phyloP scores from a whole-genome alignment of 192 early-diverging fungal genomes.

The Coemansia sp. region DNA sequence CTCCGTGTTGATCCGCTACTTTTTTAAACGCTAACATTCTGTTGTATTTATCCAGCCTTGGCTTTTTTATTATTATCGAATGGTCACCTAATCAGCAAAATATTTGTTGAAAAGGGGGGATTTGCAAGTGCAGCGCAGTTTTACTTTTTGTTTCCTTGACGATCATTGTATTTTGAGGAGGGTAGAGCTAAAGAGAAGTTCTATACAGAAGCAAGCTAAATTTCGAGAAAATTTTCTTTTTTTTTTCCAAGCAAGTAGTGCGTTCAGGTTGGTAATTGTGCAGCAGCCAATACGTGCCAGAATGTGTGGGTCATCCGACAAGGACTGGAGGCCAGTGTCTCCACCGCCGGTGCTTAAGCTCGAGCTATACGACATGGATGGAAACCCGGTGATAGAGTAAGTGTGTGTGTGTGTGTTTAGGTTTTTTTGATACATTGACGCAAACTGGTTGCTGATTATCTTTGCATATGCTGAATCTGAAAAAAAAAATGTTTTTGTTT shows the following conservation, averaged over 20 bases:
- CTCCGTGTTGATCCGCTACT: constrained; percentile 5
- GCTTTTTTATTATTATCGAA: no score
- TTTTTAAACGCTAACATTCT: no score
- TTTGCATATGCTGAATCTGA: no score
- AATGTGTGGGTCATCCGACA: constrained; percentile 82
- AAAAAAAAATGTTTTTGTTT: not conserved
- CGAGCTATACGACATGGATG: constrained; percentile 59
- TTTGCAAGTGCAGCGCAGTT: not conserved
- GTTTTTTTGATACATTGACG: no score
- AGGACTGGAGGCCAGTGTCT: constrained; percentile 75
- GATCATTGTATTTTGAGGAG: not conserved
- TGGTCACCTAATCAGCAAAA: no score
- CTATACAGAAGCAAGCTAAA: not conserved
- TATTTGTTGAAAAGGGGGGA: constrained; percentile 3
- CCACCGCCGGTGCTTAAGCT: constrained; percentile 76
- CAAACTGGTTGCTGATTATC: not conserved
- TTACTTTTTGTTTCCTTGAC: constrained; percentile 2
- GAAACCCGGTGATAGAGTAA: constrained; percentile 46
- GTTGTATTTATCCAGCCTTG: no score
- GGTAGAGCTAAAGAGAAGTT: constrained; percentile 3
- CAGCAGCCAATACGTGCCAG: constrained; percentile 75
- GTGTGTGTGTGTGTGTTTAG: no score
- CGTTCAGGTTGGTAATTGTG: constrained; percentile 62
- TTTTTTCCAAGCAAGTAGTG: constrained; percentile 43
- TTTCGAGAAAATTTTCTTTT: constrained; percentile 4